phyloP scores from a whole-genome alignment of 768 basidiomycete genomes.

The Trametes cingulata region DNA sequence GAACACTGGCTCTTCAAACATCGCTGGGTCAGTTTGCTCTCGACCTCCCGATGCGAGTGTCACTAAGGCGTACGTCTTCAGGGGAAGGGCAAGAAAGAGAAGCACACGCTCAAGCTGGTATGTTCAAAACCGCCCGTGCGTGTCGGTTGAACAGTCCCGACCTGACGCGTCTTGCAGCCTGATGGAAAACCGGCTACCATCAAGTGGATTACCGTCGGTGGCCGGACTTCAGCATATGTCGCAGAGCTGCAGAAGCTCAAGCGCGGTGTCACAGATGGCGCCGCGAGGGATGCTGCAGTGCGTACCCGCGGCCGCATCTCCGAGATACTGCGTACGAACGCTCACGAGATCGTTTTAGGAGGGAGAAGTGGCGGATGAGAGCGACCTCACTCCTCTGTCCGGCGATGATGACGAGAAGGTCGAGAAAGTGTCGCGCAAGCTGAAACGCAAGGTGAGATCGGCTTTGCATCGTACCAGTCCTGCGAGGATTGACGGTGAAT shows the following conservation, averaged over 20 bases:
- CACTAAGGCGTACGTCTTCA: constrained; percentile 22
- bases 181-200: constrained; percentile 71
- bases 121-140: background rate
- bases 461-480: no score
- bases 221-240: constrained; percentile 75
- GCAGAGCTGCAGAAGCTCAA: constrained; percentile 53
- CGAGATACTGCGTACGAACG: background rate
- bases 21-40: constrained; percentile 54
- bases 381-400: constrained; percentile 29
- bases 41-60: no score
- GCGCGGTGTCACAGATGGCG: background rate
- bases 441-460: constrained; percentile 23
- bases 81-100: constrained; percentile 61
- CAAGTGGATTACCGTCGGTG: constrained; percentile 73
- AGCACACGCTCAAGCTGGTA: constrained; percentile 50
- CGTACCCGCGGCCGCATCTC: background rate
- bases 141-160: background rate
- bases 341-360: background rate
- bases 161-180: constrained; percentile 44
- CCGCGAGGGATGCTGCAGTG: background rate
- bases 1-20: constrained; percentile 67
- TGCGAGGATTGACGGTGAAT: no score
- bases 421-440: constrained; percentile 19
- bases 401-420: constrained; percentile 21
- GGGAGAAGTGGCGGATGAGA: constrained; percentile 18